Evolutionary conservation across 495 filamentous ascomycete genomes (phyloP), one percentile per base, ranked within the genome.

Genomic region (Stereocaulon alpinum): DNA sequence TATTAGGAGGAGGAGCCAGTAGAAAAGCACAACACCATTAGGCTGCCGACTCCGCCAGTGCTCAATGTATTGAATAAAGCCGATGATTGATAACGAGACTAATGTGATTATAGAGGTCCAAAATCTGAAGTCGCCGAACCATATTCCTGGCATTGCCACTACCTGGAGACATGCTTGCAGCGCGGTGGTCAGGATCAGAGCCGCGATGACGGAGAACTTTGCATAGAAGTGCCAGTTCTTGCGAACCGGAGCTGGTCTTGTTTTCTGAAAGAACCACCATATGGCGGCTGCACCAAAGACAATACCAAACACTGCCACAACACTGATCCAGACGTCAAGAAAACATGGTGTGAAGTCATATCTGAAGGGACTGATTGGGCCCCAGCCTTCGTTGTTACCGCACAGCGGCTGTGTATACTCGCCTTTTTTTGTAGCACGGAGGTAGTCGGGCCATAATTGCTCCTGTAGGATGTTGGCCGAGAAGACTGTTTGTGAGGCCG

Each of bases 331-430:
- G 11, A 91, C 79, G 69, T 97, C 94, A 52, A 95, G 79, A 70
- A 96, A 97, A 73, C 94, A 99, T 58, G 94, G 91, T 41, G 94
- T 96, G 71, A 99, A 87, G 70, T 97, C 91, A 70, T 87, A 95
- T 62, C 91, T 76, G 58, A 80, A 77, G 20, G 82, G 81, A 70
- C 89, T 93, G 65, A 99, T 59, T 18, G 94, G 94, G 12, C 94
- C 94, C 93, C 93, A 99, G 68, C 94, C 94, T 72, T 96, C 91
- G 40, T 75, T 72, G 73, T 95, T 89, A 64, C 85, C 81, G 72
- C 91, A 96, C 72, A 95, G 78, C 34, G 86, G 82, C 68, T 93
- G 86, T 49, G 45, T 45, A 6, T 55, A 55, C 15, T 61, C 50
- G 34, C 47, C 40, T n/a, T 53, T 49, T 22, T 40, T 32, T 14